Conservation (phyloP, 768 basidiomycete genomes). For the Lactifluus pinguis region DNA sequence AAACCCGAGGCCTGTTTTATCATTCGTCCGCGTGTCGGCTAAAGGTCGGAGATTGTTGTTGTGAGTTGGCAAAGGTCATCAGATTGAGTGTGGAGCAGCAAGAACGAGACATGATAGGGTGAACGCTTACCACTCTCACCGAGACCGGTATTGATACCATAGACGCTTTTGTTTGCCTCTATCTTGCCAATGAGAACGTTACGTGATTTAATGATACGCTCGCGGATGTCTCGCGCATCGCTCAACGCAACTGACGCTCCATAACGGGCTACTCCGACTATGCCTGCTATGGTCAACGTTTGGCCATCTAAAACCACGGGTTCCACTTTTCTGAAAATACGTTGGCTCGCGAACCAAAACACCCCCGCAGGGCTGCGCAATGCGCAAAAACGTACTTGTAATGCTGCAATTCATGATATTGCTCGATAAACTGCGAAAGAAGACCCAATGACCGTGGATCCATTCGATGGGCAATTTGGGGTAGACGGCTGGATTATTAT, state of each 20-base stretch:
- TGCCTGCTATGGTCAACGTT: slow-evolving; percentile 62
- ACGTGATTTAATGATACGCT: slow-evolving; percentile 52
- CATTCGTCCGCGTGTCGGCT: slow-evolving; percentile 80
- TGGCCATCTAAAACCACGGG: slow-evolving; percentile 63
- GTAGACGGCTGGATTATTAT: neutral
- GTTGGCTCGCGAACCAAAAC: neutral
- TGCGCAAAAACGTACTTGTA: slow-evolving; percentile 44
- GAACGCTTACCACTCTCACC: slow-evolving; percentile 56
- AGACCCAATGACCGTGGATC: slow-evolving; percentile 26
- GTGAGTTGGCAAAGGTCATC: too few species aligned
- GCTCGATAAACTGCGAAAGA: slow-evolving; percentile 47
- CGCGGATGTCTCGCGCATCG: slow-evolving; percentile 37
- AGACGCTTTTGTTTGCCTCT: slow-evolving; percentile 58
- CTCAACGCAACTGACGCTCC: slow-evolving; percentile 42
- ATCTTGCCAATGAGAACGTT: slow-evolving; percentile 59
- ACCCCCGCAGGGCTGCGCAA: neutral
- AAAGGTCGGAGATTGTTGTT: neutral
- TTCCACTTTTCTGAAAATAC: slow-evolving; percentile 43
- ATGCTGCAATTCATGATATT: slow-evolving; percentile 50
- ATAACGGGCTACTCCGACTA: slow-evolving; percentile 68
- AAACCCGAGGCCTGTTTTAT: slow-evolving; percentile 62
- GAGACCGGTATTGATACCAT: slow-evolving; percentile 81
- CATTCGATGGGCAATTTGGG: neutral
- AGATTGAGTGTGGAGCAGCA: too few species aligned
- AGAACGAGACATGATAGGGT: neutral